Evolutionary conservation across 2,329 filamentous ascomycete genomes (phyloP).

Genomic region (Botrytis fabae): DNA sequence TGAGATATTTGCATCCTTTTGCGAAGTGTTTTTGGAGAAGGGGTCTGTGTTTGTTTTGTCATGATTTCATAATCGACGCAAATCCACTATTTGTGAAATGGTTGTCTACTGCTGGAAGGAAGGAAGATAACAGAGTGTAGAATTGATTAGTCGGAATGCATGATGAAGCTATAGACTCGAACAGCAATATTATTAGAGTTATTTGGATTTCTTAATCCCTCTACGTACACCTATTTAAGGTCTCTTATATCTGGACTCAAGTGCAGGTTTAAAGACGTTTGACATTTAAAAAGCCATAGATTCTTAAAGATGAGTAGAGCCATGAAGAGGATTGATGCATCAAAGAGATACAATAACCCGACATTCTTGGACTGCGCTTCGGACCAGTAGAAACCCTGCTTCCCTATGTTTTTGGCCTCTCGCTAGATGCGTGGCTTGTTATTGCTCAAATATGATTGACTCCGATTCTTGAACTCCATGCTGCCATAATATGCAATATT

Average conservation of each 20-base stretch:
- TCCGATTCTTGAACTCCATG: neutral
- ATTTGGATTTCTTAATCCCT: neutral
- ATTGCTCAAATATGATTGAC: neutral
- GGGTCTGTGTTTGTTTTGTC: neutral
- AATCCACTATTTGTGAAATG: neutral
- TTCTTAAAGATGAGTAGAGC: neutral
- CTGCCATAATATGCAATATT: neutral
- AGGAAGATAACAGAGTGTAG: neutral
- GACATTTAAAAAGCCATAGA: neutral
- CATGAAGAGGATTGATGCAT: neutral
- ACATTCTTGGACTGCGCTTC: neutral
- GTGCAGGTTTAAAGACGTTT: neutral
- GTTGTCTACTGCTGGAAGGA: neutral
- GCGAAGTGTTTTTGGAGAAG: neutral
- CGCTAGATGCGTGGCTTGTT: neutral
- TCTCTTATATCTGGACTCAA: neutral
- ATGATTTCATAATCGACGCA: neutral
- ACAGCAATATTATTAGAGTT: neutral
- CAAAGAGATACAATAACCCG: neutral
- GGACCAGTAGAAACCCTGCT: too few relatives aligned
- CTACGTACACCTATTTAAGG: neutral
- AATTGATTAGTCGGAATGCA: neutral
- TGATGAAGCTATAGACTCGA: neutral
- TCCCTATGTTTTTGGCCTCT: neutral
- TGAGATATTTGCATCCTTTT: neutral